A percentile compares a stretch with the other conserved stretches of the same genome.
Conservation (phyloP, 2,329 filamentous ascomycete species). For the Penicillium decumbens region DNA sequence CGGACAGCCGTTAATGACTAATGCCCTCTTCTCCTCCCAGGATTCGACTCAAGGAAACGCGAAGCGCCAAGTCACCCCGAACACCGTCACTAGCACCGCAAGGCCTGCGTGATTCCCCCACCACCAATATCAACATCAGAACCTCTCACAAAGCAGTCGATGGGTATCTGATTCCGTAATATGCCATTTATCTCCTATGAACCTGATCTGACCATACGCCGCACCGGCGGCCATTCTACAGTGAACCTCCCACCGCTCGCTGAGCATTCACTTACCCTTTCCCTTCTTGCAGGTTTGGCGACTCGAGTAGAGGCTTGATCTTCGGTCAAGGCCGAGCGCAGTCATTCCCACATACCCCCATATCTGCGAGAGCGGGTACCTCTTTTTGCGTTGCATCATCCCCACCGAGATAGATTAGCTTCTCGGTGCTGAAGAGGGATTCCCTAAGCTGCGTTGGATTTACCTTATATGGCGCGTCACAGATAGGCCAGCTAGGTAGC, state of each 20-base stretch:
- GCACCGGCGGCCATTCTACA: neutral
- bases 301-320: conserved; percentile 8
- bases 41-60: conserved; percentile 27
- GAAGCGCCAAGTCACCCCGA: conserved; percentile 35
- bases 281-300: conserved; percentile 12
- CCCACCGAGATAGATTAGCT: conserved; percentile 10
- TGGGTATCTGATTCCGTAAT: conserved; percentile 21
- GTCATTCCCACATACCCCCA: conserved; percentile 2
- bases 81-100: conserved; percentile 25
- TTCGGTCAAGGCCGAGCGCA: conserved; percentile 9
- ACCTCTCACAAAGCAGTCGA: neutral
- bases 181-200: conserved; percentile 13
- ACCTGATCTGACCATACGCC: conserved; percentile 1
- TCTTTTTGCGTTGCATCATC: conserved; percentile 7
- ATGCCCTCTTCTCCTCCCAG: conserved; percentile 28
- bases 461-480: conserved; percentile 4
- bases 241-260: conserved; percentile 19
- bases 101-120: conserved; percentile 35
- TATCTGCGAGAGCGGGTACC: conserved; percentile 3
- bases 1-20: conserved; percentile 29
- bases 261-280: conserved; percentile 25
- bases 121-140: conserved; percentile 1
- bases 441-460: conserved; percentile 7
- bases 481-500: conserved; percentile 20
- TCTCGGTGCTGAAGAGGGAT: conserved; percentile 1